Percentiles rank a stretch among this genome's conserved stretches.
These are phyloP conservation scores for Chytriomyces confervae DNA, from an alignment of 192 early-diverging fungal genomes.

Conservation along the genomic window DNA sequence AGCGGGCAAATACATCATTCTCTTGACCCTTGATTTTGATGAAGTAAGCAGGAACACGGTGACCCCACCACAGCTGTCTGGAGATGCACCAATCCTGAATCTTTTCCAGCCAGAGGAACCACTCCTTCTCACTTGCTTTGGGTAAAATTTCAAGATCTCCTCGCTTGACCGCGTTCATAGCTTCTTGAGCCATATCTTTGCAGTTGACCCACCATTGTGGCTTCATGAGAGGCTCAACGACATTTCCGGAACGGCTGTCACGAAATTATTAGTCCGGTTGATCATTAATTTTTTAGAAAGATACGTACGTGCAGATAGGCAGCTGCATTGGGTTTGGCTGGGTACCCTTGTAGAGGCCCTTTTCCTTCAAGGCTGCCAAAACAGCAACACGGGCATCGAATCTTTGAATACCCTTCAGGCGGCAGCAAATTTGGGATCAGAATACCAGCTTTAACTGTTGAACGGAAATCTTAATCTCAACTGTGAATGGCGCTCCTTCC, in stretches of 20 bases:
- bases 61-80: conserved; percentile 99
- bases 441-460: too few species aligned
- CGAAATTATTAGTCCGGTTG: conserved; percentile 7
- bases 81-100: conserved; percentile 99
- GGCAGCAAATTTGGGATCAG: neutral
- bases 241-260: conserved; percentile 77
- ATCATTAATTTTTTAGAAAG: conserved; percentile 45
- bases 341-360: conserved; percentile 85
- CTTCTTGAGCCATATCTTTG: conserved; percentile 83
- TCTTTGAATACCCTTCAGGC: conserved; percentile 75
- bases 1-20: conserved; percentile 34
- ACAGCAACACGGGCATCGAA: conserved; percentile 93
- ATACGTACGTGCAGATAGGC: conserved; percentile 78
- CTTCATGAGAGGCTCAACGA: conserved; percentile 98
- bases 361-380: conserved; percentile 84
- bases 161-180: conserved; percentile 78
- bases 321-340: conserved; percentile 93
- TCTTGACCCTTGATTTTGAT: conserved; percentile 68
- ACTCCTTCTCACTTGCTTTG: conserved; percentile 85
- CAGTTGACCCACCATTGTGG: conserved; percentile 99
- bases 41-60: conserved; percentile 94
- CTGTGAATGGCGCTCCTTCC: conserved; percentile 81
- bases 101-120: conserved; percentile 95
- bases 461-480: conserved; percentile 3
- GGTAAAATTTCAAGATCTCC: conserved; percentile 87